These are phyloP conservation scores for Jacaranda copaia DNA, from an alignment of 257 asterid species.

Conservation along the genomic window DNA sequence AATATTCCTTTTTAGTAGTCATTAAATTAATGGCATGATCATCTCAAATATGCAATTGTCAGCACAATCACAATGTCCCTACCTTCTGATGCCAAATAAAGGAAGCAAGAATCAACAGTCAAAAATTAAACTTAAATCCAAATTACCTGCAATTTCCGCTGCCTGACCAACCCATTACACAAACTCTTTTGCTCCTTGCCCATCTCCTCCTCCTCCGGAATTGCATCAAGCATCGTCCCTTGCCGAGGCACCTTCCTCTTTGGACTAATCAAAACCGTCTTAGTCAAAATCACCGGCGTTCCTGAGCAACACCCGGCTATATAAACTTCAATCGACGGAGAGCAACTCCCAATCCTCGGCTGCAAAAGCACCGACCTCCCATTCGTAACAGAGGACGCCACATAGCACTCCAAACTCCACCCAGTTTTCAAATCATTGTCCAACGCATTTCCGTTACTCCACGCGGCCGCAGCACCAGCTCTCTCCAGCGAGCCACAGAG, in stretches of 20 bases:
- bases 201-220: conserved; percentile 80
- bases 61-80: no score
- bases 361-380: conserved; percentile 61
- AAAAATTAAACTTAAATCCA: not conserved
- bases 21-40: not conserved
- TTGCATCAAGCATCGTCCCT: conserved; percentile 69
- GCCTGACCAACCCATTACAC: conserved; percentile 59
- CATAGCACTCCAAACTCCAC: conserved; percentile 83
- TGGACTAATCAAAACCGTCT: conserved; percentile 71
- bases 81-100: not conserved
- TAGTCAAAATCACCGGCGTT: conserved; percentile 72
- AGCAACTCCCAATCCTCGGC: conserved; percentile 55
- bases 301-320: conserved; percentile 89
- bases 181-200: conserved; percentile 57
- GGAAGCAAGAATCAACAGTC: not conserved
- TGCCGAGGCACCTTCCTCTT: conserved; percentile 66
- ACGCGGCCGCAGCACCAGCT: conserved; percentile 49
- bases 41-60: not conserved
- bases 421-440: conserved; percentile 63
- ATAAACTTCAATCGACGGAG: conserved; percentile 79
- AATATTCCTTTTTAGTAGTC: not conserved
- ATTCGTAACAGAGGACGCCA: conserved; percentile 50
- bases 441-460: conserved; percentile 57
- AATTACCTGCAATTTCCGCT: conserved; percentile 67
- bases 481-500: conserved; percentile 83